Evolutionary conservation across 2,329 filamentous ascomycete species (phyloP), one percentile per base, ranked within the genome.

Genomic region (Pseudocercospora cruenta): DNA sequence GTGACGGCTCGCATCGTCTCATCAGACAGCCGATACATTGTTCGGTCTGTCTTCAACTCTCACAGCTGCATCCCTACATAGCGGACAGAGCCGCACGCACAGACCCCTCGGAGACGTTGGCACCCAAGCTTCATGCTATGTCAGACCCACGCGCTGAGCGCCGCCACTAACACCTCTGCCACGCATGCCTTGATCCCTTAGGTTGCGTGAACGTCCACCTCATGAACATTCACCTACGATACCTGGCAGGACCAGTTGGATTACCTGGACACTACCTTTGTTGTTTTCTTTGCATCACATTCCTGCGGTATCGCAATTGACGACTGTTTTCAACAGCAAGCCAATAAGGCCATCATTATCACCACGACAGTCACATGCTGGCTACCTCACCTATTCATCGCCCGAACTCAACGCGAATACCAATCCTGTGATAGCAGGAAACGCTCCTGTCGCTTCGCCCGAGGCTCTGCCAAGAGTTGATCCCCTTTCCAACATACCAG

Each of bases 351-450:
- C 70, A 19, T 65, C 73, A n/a, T 67, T 75, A 16, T 79, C 82
- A 67, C 79, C 82, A 62, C 82, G 82, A 69, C 77, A 81, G 43
- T 84, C 82, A n/a, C 83, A 85, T 72, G 71, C 78, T 54, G 82
- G 82, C 63, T 82, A 81, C 69, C 72, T 84, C 62, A 84, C 82
- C 8, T 76, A 83, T 28, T 84, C 83, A 19, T 83, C 83, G 49
- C 83, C 82, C 54, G 77, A 83, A 57, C 70, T 78, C 57, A 74
- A 74, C 65, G 70, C 73, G 21, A 72, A 74, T 47, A 67, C 74
- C 14, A 64, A 54, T 64, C 69, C 62, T 69, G 74, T 71, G 70
- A 71, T 67, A 62, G 69, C 62, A 73, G 77, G 69, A 69, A 21
- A 58, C 9, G 67, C 67, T 39, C 21, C 58, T 33, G 55, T 58